Base-by-base conservation (phyloP, 495 filamentous ascomycete genomes). In the Penicillium daleae region DNA sequence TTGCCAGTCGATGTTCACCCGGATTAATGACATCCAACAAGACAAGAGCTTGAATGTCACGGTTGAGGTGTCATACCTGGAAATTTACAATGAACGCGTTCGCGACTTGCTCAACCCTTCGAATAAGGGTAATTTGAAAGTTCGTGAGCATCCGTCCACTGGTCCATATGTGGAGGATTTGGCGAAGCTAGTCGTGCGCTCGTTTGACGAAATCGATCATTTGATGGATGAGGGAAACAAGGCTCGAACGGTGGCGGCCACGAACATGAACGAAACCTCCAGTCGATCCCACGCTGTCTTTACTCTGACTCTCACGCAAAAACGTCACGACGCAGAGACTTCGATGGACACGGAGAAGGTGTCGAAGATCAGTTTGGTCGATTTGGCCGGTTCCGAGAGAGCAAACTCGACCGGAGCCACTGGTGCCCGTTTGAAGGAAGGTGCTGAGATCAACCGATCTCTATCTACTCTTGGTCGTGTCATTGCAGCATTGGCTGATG, bases 171-270 rank as follows among this genome's bases (percentile, higher is more conserved):
- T 99, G 13, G 95, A 99, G 74, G 95, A 99, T 79, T 81, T 99
- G 66, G 93, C 95, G 48, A 99, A 97, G 69, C 76, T 99, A 40
- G 92, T 96, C n/a, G 95, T 99, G n/a, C 86, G 92, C 56, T 94
- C 92, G 22, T 99, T 99, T 72, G 83, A 88, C 50, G 95, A 98
- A 73, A 98, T 98, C 68, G 95, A 98, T 70, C 86, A 96, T 69
- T 80, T 99, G 69, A 98, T 99, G 96, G 96, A 98, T 76, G 95
- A 98, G 77, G 96, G 96, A 66, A 98, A 98, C 78, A 98, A 98
- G 74, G 96, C 96, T 7, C 83, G 96, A 80, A 99, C 96, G 21
- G 96, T 99, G 39, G 96, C 96, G 4, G 96, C 96, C 5, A 99
- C 96, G 39, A 99, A 97, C 82, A 98, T 98, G 95, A 99, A 99